Base-by-base conservation (phyloP, 2,329 filamentous ascomycete species). In the Venturia pyrina region DNA sequence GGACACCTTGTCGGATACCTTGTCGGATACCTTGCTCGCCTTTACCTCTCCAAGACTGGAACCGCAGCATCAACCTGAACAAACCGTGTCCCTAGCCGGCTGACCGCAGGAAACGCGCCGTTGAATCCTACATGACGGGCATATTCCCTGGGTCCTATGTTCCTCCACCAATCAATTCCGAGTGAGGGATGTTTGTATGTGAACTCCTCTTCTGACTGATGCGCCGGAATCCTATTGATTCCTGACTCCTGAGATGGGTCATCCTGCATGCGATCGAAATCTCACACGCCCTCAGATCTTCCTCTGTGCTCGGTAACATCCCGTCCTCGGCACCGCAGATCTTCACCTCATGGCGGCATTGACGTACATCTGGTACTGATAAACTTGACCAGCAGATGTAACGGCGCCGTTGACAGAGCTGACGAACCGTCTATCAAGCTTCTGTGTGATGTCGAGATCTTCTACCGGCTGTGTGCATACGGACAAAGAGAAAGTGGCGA, bases 201-300 rank as follows among this genome's bases (percentile, higher is more conserved):
- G 28, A n/a, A 21, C 6, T 11, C n/a, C 50, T 34, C 50, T 37
- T 32, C 13, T 15, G 15, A 10, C n/a, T n/a, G n/a, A n/a, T n/a
- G n/a, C n/a, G n/a, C n/a, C n/a, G n/a, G n/a, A n/a, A n/a, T n/a
- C n/a, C n/a, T 28, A 28, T 28, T 28, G 28, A 28, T 28, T 28
- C 28, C 28, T 28, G 28, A 8, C 34, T 8, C 4, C 24, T 57
- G 50, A 17, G 15, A 24, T 13, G 24, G 53, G 32, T 37, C 17
- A 59, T 59, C 53, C 28, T 59, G 53, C 53, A 37, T 37, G 32
- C 17, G 53, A 59, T 59, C 28, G 53, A 59, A 59, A 59, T 34
- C 28, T 13, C 10, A 7, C 24, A 17, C 28, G 4, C 19, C 32
- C 53, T 37, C 53, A 59, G 50, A 56, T 56, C 50, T 56, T n/a